These are phyloP conservation scores for Rosellinia necatrix DNA, from an alignment of 2,329 filamentous ascomycete genomes.

Conservation along the genomic window DNA sequence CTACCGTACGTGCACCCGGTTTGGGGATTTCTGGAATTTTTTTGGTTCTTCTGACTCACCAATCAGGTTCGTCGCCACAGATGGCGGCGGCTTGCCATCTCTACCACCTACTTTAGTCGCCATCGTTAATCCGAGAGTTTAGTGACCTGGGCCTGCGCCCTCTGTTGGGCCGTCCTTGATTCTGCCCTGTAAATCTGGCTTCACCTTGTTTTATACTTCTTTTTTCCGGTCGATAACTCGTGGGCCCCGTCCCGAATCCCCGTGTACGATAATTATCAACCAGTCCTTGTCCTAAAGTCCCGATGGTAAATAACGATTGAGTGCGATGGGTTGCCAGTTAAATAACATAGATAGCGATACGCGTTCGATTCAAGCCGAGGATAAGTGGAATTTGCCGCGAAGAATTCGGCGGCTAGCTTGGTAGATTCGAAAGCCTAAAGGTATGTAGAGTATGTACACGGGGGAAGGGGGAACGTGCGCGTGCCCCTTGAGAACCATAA, in stretches of 20 bases:
- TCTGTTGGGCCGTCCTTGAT: slow-evolving; percentile 1
- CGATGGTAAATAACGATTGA: too few species aligned
- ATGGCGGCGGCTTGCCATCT: slow-evolving; percentile 75
- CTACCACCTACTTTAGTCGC: slow-evolving; percentile 49
- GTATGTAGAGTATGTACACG: not conserved
- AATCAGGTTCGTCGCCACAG: slow-evolving; percentile 87
- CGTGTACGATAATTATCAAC: not conserved
- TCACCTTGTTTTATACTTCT: slow-evolving; percentile 1
- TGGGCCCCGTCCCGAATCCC: not conserved
- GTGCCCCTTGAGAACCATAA: not conserved
- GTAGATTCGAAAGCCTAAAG: not conserved
- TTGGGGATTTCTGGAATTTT: too few species aligned
- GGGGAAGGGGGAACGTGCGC: not conserved
- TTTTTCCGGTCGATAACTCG: not conserved
- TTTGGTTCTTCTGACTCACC: slow-evolving; percentile 53
- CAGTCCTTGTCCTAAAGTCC: too few species aligned
- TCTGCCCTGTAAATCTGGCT: not conserved
- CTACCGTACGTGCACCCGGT: not conserved
- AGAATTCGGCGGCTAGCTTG: not conserved
- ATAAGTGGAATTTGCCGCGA: slow-evolving; percentile 1
- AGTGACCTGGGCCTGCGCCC: slow-evolving; percentile 30
- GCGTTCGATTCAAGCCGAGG: not conserved
- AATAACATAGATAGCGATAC: not conserved
- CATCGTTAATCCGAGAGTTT: slow-evolving; percentile 37
- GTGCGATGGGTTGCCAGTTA: too few species aligned